Conservation (phyloP, 768 basidiomycete species). For the Suillus ampliporus region DNA sequence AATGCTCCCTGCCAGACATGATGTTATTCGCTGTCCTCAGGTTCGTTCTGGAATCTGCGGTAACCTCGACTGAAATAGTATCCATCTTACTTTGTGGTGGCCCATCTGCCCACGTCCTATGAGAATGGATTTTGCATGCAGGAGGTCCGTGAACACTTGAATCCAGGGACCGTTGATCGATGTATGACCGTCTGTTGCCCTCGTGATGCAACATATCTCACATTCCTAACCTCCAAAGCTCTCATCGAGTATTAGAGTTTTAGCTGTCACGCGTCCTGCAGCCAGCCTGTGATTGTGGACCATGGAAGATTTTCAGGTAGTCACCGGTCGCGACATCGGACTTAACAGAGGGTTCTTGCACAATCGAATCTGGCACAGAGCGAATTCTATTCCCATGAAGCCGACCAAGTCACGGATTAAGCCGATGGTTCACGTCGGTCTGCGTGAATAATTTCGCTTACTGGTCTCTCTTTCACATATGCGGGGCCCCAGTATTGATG, state of each 20-base stretch:
- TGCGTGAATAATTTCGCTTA: not conserved
- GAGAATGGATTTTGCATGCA: not conserved
- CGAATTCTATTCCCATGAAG: not conserved
- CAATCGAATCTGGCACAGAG: not conserved
- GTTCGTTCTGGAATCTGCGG: too few relatives aligned
- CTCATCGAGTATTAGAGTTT: not conserved
- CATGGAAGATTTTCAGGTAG: not conserved
- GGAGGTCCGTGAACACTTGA: not conserved
- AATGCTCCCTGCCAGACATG: too few relatives aligned
- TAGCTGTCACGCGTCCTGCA: not conserved
- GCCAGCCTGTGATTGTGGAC: not conserved
- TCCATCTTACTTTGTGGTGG: not conserved
- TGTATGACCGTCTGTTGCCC: not conserved
- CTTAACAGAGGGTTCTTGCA: too few relatives aligned
- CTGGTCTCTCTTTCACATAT: constrained; percentile 6
- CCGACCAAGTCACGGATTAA: not conserved
- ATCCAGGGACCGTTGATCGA: not conserved
- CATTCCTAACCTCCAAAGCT: not conserved
- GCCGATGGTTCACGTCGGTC: not conserved
- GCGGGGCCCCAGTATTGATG: not conserved
- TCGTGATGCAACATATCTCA: not conserved
- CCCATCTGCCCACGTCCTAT: not conserved
- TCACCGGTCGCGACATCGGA: not conserved
- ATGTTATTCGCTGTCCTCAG: too few relatives aligned
- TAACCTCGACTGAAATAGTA: not conserved